phyloP scores from a whole-genome alignment of 2,329 filamentous ascomycete genomes.

The Curvularia sp. region DNA sequence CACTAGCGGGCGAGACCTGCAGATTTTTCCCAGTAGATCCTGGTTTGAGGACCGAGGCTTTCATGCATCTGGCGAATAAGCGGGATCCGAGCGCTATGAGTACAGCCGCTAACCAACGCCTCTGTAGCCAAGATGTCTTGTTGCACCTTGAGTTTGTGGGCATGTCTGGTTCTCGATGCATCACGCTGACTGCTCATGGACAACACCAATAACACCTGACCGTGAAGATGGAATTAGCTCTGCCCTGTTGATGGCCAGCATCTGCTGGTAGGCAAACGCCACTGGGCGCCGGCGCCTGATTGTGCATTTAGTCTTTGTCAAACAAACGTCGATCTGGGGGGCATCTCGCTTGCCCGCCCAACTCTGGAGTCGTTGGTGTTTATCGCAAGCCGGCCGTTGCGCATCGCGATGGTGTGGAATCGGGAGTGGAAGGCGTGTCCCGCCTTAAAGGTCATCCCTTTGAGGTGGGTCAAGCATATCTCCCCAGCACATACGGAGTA shows the following conservation, averaged over 20 bases:
- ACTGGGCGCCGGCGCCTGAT: slow-evolving; percentile 17
- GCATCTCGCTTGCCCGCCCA: slow-evolving; percentile 3
- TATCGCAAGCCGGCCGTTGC: slow-evolving; percentile 16
- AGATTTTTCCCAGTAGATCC: slow-evolving; percentile 31
- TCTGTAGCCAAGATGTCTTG: slow-evolving; percentile 20
- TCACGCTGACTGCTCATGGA: slow-evolving; percentile 28
- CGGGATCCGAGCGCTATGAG: slow-evolving; percentile 25
- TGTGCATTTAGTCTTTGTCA: slow-evolving; percentile 17
- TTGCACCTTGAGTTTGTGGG: slow-evolving; percentile 8
- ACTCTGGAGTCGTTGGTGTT: slow-evolving; percentile 5
- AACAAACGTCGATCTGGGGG: slow-evolving; percentile 5
- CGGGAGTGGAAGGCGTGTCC: slow-evolving; percentile 22
- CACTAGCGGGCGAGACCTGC: slow-evolving; percentile 30
- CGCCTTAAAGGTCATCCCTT: slow-evolving; percentile 22
- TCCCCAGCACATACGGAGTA: slow-evolving; percentile 5
- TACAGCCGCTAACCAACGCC: slow-evolving; percentile 27
- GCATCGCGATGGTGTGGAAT: slow-evolving; percentile 20
- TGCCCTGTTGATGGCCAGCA: slow-evolving; percentile 18
- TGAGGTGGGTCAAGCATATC: slow-evolving; percentile 21
- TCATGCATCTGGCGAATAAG: slow-evolving; percentile 34
- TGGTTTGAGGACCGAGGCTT: slow-evolving; percentile 27
- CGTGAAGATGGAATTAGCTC: slow-evolving; percentile 18
- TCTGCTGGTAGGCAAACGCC: slow-evolving; percentile 21
- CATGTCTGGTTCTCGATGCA: slow-evolving; percentile 25
- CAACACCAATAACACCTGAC: slow-evolving; percentile 27